Conservation (phyloP, 1,139 yeast species). For the Debaryomyces psychrophilus region DNA sequence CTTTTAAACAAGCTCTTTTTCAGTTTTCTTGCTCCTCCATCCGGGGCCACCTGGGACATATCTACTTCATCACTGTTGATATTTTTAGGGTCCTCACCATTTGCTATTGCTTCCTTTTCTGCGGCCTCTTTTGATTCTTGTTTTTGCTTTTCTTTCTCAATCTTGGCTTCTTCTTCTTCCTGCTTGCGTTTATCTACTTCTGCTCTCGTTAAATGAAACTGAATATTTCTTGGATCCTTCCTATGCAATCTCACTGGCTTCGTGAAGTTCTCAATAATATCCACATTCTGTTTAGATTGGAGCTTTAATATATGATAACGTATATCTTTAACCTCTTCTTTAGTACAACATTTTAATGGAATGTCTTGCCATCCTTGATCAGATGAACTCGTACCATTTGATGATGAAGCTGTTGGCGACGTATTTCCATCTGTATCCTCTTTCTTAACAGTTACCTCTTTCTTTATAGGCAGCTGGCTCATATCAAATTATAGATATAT, state of each 20-base stretch:
- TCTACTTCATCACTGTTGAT: conserved; percentile 41
- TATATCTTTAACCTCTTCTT: conserved; percentile 71
- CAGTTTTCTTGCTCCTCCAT: conserved; percentile 82
- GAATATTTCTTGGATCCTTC: conserved; percentile 89
- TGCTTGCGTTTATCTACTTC: conserved; percentile 62
- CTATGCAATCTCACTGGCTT: conserved; percentile 86
- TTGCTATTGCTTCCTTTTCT: conserved; percentile 22
- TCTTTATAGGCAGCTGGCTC: conserved; percentile 32
- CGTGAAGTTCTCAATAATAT: conserved; percentile 70
- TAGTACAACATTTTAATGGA: conserved; percentile 72
- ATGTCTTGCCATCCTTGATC: conserved; percentile 59
- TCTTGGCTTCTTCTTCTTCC: conserved; percentile 43
- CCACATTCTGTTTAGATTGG: conserved; percentile 71
- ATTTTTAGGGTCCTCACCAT: conserved; percentile 24
- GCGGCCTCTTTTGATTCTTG: conserved; percentile 28
- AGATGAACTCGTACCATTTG: conserved; percentile 14
- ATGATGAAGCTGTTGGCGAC: conserved; percentile 4
- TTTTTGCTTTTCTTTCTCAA: conserved; percentile 33
- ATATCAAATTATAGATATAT: conserved; percentile 14
- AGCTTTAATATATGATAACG: conserved; percentile 83
- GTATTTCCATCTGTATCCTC: conserved; percentile 21
- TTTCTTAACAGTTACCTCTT: conserved; percentile 29
- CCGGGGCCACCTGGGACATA: conserved; percentile 83
- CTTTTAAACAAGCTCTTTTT: conserved; percentile 67
- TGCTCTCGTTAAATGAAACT: conserved; percentile 72